phyloP scores from a whole-genome alignment of 23 red algal species.

The Pyropia yezoensis region DNA sequence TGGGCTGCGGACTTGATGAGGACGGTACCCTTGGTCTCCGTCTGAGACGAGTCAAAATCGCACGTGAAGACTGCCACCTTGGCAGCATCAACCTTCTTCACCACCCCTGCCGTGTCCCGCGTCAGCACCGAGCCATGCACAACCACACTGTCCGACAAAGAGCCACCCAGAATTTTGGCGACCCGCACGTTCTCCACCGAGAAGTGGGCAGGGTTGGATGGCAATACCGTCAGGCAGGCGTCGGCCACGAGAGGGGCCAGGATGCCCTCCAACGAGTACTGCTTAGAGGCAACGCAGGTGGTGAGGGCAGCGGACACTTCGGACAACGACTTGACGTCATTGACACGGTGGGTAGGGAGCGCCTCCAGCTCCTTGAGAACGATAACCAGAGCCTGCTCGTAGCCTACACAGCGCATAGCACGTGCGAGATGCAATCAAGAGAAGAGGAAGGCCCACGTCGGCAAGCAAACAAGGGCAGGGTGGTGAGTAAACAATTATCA shows the following conservation, averaged over 20 bases:
- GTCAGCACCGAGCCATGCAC: constrained; percentile 79
- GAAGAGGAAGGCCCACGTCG: neutral
- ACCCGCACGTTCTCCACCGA: constrained; percentile 90
- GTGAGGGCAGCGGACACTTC: constrained; percentile 45
- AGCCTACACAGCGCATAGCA: constrained; percentile 21
- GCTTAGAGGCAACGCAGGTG: constrained; percentile 74
- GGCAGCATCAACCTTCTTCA: constrained; percentile 64
- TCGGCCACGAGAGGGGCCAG: constrained; percentile 80
- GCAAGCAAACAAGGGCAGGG: neutral
- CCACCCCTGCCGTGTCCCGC: constrained; percentile 57
- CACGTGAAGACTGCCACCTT: constrained; percentile 83
- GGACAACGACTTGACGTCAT: constrained; percentile 27
- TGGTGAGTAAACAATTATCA: neutral
- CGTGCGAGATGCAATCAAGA: neutral
- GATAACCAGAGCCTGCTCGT: constrained; percentile 52
- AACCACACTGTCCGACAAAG: constrained; percentile 49
- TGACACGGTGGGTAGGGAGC: constrained; percentile 37
- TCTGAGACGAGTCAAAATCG: constrained; percentile 80
- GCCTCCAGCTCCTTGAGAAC: constrained; percentile 50
- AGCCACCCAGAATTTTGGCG: constrained; percentile 82
- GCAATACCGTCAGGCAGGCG: constrained; percentile 75
- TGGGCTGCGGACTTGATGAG: constrained; percentile 82
- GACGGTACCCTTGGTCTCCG: constrained; percentile 98
- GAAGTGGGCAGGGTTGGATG: constrained; percentile 55
- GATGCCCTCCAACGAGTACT: constrained; percentile 60